Conservation (phyloP, 768 basidiomycete species). For the Mycena venus region DNA sequence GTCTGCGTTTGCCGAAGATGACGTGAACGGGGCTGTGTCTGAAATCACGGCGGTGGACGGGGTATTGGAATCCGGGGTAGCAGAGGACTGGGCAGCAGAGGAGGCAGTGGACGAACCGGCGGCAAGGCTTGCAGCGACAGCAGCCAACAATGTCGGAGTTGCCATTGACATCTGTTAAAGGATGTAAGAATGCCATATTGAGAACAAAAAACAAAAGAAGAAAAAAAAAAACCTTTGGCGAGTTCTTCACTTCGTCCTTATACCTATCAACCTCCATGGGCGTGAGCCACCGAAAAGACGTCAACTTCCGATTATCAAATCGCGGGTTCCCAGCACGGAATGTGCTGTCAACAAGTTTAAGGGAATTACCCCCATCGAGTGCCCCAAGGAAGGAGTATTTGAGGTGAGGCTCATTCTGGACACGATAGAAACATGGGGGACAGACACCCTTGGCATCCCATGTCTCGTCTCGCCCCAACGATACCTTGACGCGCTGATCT, state of each 20-base stretch:
- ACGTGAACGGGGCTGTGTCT: too few relatives aligned
- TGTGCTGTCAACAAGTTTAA: neutral
- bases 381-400: neutral
- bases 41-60: too few relatives aligned
- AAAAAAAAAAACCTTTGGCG: too few relatives aligned
- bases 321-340: neutral
- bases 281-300: neutral
- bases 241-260: constrained; percentile 2
- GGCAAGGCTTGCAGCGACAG: too few relatives aligned
- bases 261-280: neutral
- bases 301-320: neutral
- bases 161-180: too few relatives aligned
- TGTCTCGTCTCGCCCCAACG: neutral
- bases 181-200: too few relatives aligned
- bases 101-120: too few relatives aligned
- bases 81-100: too few relatives aligned
- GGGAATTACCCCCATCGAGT: neutral
- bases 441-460: neutral
- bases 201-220: too few relatives aligned
- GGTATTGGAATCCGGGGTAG: too few relatives aligned
- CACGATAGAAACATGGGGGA: neutral
- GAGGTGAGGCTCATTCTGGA: neutral
- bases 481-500: neutral
- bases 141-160: too few relatives aligned
- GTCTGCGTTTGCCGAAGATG: too few relatives aligned